Conservation (phyloP, 225 moss, liverwort and hornwort genomes). For the Pseudoscleropodium purum region DNA sequence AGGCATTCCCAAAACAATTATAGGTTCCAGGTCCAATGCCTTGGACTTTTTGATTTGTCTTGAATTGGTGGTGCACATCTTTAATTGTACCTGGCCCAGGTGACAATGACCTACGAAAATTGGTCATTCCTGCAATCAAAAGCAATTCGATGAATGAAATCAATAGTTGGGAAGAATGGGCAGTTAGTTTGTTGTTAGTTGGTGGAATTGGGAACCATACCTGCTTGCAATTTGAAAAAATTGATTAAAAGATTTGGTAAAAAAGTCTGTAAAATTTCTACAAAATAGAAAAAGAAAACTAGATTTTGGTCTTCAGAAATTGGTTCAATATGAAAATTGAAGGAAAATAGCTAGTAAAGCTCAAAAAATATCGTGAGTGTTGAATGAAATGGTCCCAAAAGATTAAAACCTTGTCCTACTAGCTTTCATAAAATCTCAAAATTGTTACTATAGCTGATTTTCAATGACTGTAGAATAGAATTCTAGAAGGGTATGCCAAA, state of each 20-base stretch:
- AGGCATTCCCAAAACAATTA: slow-evolving; percentile 18
- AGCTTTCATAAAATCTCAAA: not conserved
- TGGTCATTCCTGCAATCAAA: not conserved
- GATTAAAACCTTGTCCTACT: not conserved
- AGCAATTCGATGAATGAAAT: not conserved
- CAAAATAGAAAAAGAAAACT: fast-evolving
- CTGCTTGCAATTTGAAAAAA: fast-evolving
- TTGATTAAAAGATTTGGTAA: fast-evolving
- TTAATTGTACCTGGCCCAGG: not conserved
- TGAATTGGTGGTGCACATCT: slow-evolving; percentile 22
- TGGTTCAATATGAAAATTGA: fast-evolving
- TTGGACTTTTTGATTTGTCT: slow-evolving; percentile 18
- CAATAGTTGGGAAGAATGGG: fast-evolving
- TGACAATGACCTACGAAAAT: slow-evolving; percentile 4
- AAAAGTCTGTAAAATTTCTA: not conserved
- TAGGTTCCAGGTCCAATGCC: not conserved
- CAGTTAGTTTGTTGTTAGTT: not conserved
- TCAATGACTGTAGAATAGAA: fast-evolving
- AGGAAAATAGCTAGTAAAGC: not conserved
- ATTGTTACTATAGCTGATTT: fast-evolving
- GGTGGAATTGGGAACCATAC: fast-evolving
- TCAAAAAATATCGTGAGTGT: fast-evolving
- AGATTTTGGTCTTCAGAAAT: fast-evolving
- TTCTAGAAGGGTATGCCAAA: fast-evolving
- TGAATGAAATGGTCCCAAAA: fast-evolving